These are phyloP conservation scores for Xylaria sp. DNA, from an alignment of 2,329 filamentous ascomycete genomes.

Conservation along the genomic window DNA sequence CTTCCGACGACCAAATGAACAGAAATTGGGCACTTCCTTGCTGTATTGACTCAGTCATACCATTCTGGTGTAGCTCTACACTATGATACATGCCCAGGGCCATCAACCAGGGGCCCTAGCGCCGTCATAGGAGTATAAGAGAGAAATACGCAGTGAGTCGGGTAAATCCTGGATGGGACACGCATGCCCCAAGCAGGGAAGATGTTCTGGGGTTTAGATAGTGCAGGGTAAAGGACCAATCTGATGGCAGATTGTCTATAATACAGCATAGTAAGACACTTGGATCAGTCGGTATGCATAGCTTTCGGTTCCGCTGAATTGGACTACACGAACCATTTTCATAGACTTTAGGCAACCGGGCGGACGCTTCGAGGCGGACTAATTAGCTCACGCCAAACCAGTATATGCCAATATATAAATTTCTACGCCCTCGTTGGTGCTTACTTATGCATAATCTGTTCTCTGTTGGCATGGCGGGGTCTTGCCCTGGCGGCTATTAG, in stretches of 20 bases:
- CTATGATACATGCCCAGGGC: background rate
- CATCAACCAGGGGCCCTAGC: background rate
- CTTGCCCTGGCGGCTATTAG: background rate
- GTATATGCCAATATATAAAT: background rate
- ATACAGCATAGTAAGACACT: background rate
- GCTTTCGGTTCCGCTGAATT: background rate
- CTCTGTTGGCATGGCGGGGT: background rate
- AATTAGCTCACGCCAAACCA: background rate
- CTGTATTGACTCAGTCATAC: background rate
- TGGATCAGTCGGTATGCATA: background rate
- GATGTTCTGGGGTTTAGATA: background rate
- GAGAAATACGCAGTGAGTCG: background rate
- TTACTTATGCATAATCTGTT: background rate
- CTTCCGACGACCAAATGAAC: background rate
- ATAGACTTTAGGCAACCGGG: background rate
- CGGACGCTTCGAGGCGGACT: background rate
- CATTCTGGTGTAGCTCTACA: too few relatives aligned
- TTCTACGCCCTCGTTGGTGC: background rate
- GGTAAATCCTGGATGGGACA: background rate
- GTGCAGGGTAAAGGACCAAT: background rate
- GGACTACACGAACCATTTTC: background rate
- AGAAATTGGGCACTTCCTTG: background rate
- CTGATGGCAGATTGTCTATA: background rate
- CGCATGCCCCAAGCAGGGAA: background rate
- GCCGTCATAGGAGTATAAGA: background rate